phyloP scores from a whole-genome alignment of 805 yeast genomes.

The Hanseniaspora taiwanica region DNA sequence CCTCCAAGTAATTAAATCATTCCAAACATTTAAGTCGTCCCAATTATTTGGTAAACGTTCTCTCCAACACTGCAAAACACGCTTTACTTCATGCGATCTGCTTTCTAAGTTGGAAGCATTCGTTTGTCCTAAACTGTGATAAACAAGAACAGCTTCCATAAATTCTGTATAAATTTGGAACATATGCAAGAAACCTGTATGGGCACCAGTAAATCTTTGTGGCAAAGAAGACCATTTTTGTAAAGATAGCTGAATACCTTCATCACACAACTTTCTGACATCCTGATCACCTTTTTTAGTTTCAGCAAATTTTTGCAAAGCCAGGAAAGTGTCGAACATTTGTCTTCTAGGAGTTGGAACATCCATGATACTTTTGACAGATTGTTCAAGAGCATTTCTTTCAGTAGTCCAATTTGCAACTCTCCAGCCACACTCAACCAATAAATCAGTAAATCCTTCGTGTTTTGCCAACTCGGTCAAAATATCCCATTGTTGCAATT shows the following conservation, averaged over 20 bases:
- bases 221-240: slow-evolving; percentile 92
- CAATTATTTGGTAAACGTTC: slow-evolving; percentile 91
- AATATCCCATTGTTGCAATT: slow-evolving; percentile 95
- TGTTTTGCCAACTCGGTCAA: slow-evolving; percentile 93
- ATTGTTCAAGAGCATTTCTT: slow-evolving; percentile 84
- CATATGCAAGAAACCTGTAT: slow-evolving; percentile 77
- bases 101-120: slow-evolving; percentile 85
- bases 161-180: slow-evolving; percentile 97
- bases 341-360: slow-evolving; percentile 97
- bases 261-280: slow-evolving; percentile 79
- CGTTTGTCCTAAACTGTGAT: slow-evolving; percentile 74
- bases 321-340: slow-evolving; percentile 85
- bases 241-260: slow-evolving; percentile 85
- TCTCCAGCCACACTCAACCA: slow-evolving; percentile 98
- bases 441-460: slow-evolving; percentile 89
- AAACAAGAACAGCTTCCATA: slow-evolving; percentile 93
- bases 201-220: slow-evolving; percentile 59
- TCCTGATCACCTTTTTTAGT: slow-evolving; percentile 78
- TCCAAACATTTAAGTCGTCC: slow-evolving; percentile 98
- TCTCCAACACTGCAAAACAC: slow-evolving; percentile 95
- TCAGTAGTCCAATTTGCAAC: slow-evolving; percentile 98
- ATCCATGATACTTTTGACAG: slow-evolving; percentile 93
- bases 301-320: slow-evolving; percentile 87
- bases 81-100: slow-evolving; percentile 85
- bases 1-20: slow-evolving; percentile 95